These are phyloP conservation scores for Gomphus sp. DNA, from an alignment of 1,284 basidiomycete species.

Conservation along the genomic window DNA sequence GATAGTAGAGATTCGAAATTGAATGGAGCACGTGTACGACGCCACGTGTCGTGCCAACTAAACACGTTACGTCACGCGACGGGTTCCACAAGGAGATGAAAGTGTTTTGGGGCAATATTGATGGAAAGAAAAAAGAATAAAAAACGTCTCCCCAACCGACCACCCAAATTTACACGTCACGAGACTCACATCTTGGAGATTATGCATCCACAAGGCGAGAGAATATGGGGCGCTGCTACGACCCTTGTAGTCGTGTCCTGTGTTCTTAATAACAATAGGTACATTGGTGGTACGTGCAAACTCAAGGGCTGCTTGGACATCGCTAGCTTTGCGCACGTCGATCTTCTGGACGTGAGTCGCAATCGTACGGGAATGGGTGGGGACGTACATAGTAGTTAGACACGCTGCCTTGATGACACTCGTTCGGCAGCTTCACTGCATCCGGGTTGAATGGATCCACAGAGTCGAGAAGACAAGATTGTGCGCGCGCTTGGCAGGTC, in stretches of 20 bases:
- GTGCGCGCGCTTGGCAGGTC: constrained; percentile 19
- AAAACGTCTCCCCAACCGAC: neutral
- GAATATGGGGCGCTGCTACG: constrained; percentile 31
- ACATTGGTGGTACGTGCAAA: constrained; percentile 30
- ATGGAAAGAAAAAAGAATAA: neutral
- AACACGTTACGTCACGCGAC: neutral
- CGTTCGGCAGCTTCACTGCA: constrained; percentile 20
- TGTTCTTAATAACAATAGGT: constrained; percentile 40
- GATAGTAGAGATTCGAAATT: neutral
- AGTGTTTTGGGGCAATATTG: neutral
- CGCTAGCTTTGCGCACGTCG: constrained; percentile 28
- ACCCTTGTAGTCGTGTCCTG: constrained; percentile 40
- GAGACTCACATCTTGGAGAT: constrained; percentile 1
- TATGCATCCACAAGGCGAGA: constrained; percentile 30
- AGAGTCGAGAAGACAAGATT: constrained; percentile 20
- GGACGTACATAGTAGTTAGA: constrained; percentile 10
- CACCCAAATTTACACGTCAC: neutral
- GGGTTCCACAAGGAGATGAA: neutral
- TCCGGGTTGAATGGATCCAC: constrained; percentile 16
- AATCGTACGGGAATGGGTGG: too few species aligned
- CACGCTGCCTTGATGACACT: constrained; percentile 30
- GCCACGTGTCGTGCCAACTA: too few species aligned
- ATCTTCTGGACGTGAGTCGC: too few species aligned
- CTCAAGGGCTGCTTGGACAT: constrained; percentile 31
- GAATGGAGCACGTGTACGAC: neutral